phyloP scores from a whole-genome alignment of 257 asterid species.

The Thymus mandschuricus region DNA sequence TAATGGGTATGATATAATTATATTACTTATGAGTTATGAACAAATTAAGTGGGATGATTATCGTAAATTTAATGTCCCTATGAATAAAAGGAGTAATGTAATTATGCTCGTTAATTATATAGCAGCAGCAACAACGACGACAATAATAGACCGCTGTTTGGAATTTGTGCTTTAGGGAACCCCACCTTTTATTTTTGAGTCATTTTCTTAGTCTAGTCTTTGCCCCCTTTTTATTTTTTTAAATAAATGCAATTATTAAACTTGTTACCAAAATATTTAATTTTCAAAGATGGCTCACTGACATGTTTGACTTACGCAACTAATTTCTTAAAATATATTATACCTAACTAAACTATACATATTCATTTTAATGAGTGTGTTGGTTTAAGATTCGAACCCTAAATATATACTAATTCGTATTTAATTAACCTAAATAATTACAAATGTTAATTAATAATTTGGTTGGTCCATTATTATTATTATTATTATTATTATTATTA shows the following conservation, averaged over 20 bases:
- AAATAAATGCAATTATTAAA: not conserved
- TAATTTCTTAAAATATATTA: not conserved
- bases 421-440: too few species aligned
- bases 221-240: not conserved
- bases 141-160: slow-evolving; percentile 29
- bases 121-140: not conserved
- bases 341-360: not conserved
- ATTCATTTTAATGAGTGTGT: too few species aligned
- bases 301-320: slow-evolving; percentile 25
- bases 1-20: too few species aligned
- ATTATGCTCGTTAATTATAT: not conserved
- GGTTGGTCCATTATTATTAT: not conserved
- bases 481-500: too few species aligned
- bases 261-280: not conserved
- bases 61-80: too few species aligned
- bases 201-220: slow-evolving; percentile 20
- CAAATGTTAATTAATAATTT: not conserved
- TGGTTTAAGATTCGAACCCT: not conserved
- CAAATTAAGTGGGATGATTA: too few species aligned
- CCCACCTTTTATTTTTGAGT: slow-evolving; percentile 14
- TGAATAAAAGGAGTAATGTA: not conserved
- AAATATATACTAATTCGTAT: not conserved
- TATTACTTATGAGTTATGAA: too few species aligned
- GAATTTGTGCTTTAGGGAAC: slow-evolving; percentile 14
- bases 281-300: slow-evolving; percentile 30